Base-by-base conservation (phyloP, 768 basidiomycete genomes). In the Collybia nuda region DNA sequence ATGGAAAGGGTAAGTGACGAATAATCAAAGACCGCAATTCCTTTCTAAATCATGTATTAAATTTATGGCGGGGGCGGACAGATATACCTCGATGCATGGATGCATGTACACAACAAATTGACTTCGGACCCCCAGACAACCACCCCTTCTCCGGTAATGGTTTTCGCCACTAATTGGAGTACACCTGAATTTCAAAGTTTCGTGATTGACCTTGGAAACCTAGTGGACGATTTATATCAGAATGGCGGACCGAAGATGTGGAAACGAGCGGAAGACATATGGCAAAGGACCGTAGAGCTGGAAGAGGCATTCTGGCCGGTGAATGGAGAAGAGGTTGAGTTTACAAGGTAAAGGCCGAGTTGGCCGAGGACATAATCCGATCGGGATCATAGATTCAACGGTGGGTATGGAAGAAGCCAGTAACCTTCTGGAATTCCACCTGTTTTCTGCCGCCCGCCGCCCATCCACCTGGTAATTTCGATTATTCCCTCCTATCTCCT, bases 81-180 rank as follows among this genome's bases (percentile, higher is more conserved):
- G 88, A 73, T 85, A 21, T 89, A 90, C 60, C 69, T 88, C 22
- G 80, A 84, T 44, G 80, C 86, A 2, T 90, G 88, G 89, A 71
- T 73, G 1, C 67, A 69, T 47, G 82, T 85, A 32, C 61, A 66
- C 35, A 43, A 52, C 0, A 52, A 52, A 4, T 51, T 67, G 49
- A 46, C 47, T 26, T 42, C 37, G 32, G 35, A 11, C 23, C 45
- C 19, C 40, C 57, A 47, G 17, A 54, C 2, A 15, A 52, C 18
- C 26, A 55, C 26, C 36, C 45, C 51, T 21, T 54, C 59, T 26
- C 76, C 77, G 1, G 60, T 85, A 23, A 52, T 56, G 5, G 65
- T 73, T n/a, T 76, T 91, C 29, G 77, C 82, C 15, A 65, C 73
- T 19, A 87, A 80, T 61, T 91, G 87, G 88, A 85, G 75, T 45